These are phyloP conservation scores for Alectoria sarmentosa DNA, from an alignment of 495 filamentous ascomycete genomes.

Conservation along the genomic window DNA sequence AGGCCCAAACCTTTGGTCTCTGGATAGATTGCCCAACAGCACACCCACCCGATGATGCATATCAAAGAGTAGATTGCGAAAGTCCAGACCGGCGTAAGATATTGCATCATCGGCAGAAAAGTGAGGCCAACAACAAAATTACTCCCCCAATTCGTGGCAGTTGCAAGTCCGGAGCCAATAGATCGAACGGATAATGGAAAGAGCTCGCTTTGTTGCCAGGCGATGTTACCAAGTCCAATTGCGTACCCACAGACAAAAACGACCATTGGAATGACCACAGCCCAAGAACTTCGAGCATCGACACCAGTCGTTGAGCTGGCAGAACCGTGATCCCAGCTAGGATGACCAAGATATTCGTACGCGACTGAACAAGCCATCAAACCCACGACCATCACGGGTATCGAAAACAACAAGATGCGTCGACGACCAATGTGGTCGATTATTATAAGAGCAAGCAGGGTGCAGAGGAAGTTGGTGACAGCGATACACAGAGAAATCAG, in stretches of 20 bases:
- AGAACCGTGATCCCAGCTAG: conserved; percentile 21
- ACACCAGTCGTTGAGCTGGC: conserved; percentile 4
- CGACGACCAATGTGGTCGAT: conserved; percentile 80
- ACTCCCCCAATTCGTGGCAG: conserved; percentile 80
- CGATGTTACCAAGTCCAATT: conserved; percentile 81
- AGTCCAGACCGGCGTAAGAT: conserved; percentile 64
- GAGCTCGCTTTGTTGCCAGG: conserved; percentile 90
- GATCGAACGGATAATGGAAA: conserved; percentile 80
- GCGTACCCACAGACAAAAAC: conserved; percentile 84
- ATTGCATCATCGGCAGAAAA: conserved; percentile 81
- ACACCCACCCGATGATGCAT: conserved; percentile 58
- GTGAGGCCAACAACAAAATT: conserved; percentile 86
- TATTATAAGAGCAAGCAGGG: conserved; percentile 62
- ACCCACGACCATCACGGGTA: conserved; percentile 74
- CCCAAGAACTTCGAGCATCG: conserved; percentile 28
- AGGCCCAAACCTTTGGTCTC: conserved; percentile 76
- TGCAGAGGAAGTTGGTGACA: conserved; percentile 76
- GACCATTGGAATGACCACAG: conserved; percentile 59
- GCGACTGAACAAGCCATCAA: conserved; percentile 58
- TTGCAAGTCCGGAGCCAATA: conserved; percentile 73
- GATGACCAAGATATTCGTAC: conserved; percentile 54
- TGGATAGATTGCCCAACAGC: conserved; percentile 68
- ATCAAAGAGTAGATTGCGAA: conserved; percentile 70
- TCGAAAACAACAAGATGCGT: conserved; percentile 73
- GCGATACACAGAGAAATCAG: conserved; percentile 76